Evolutionary conservation across 1,139 yeast species (phyloP).

Genomic region (Tardiomyces blankii): DNA sequence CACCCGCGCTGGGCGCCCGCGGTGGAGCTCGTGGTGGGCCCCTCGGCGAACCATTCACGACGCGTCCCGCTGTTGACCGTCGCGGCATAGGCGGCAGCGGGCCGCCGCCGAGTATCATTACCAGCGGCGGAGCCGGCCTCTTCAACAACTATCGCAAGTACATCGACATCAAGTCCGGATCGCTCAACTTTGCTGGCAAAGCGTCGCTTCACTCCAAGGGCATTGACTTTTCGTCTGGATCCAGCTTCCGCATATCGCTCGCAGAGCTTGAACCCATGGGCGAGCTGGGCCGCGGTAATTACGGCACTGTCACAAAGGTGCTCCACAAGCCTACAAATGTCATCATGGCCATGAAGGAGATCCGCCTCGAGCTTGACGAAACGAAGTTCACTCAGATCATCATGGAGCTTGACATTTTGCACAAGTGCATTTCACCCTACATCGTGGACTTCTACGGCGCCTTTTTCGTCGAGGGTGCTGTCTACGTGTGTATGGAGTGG

Average conservation of each 20-base stretch:
- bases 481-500: slow-evolving; percentile 95
- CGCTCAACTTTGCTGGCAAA: slow-evolving; percentile 84
- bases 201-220: slow-evolving; percentile 89
- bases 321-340: slow-evolving; percentile 90
- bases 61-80: slow-evolving; percentile 1
- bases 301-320: slow-evolving; percentile 90
- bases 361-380: slow-evolving; percentile 82
- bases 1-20: neutral
- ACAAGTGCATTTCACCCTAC: slow-evolving; percentile 79
- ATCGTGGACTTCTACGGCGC: slow-evolving; percentile 97
- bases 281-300: slow-evolving; percentile 90
- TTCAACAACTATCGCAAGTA: slow-evolving; percentile 81
- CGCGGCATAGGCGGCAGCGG: neutral
- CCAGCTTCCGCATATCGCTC: slow-evolving; percentile 73
- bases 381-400: slow-evolving; percentile 83
- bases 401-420: slow-evolving; percentile 91
- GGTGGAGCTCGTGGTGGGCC: neutral
- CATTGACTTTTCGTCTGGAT: slow-evolving; percentile 80
- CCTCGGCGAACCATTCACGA: slow-evolving; percentile 2
- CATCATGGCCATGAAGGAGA: slow-evolving; percentile 95
- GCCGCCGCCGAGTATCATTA: neutral
- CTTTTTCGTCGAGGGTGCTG: slow-evolving; percentile 94
- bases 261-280: slow-evolving; percentile 78
- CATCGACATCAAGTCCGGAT: slow-evolving; percentile 84
- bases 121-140: slow-evolving; percentile 9